Percentiles rank a stretch among this genome's conserved stretches.
Evolutionary conservation across 2,329 filamentous ascomycete species (phyloP).

Genomic region (Scleromitrula shiraiana): DNA sequence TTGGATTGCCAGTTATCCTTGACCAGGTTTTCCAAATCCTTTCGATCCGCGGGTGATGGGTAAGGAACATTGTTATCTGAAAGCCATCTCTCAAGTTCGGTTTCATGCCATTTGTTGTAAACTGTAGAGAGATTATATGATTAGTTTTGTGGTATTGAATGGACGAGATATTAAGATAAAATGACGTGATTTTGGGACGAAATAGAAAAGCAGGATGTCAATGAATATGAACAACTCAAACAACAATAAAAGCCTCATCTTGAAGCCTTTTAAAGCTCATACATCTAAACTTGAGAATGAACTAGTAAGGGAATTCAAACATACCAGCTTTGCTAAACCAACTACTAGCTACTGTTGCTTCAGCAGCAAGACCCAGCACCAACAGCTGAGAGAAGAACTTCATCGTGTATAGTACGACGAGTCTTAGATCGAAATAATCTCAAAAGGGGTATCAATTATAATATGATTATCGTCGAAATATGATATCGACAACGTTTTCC

Average conservation of each 20-base stretch:
- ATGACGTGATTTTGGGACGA: neutral
- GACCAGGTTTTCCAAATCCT: conserved; percentile 87
- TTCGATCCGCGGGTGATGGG: conserved; percentile 82
- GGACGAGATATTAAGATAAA: neutral
- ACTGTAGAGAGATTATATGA: conserved; percentile 44
- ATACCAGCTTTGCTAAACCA: conserved; percentile 85
- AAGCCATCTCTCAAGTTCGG: conserved; percentile 94
- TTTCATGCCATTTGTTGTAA: conserved; percentile 99
- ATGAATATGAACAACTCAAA: neutral
- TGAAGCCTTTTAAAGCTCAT: conserved; percentile 9
- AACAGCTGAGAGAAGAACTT: conserved; percentile 66
- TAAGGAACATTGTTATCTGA: conserved; percentile 87
- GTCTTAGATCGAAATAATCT: neutral
- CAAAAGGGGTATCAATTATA: too few relatives aligned
- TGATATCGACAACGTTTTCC: neutral
- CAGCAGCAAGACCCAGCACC: conserved; percentile 63
- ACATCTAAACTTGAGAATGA: neutral
- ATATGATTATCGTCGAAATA: neutral
- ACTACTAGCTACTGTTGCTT: conserved; percentile 62
- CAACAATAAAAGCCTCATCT: neutral
- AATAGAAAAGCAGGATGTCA: neutral
- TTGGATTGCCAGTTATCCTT: conserved; percentile 81
- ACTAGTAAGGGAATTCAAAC: conserved; percentile 29
- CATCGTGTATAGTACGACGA: conserved; percentile 45
- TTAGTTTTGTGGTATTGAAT: neutral